Conservation (phyloP, 1,139 yeast species). For the Schwanniomyces etchellsii region DNA sequence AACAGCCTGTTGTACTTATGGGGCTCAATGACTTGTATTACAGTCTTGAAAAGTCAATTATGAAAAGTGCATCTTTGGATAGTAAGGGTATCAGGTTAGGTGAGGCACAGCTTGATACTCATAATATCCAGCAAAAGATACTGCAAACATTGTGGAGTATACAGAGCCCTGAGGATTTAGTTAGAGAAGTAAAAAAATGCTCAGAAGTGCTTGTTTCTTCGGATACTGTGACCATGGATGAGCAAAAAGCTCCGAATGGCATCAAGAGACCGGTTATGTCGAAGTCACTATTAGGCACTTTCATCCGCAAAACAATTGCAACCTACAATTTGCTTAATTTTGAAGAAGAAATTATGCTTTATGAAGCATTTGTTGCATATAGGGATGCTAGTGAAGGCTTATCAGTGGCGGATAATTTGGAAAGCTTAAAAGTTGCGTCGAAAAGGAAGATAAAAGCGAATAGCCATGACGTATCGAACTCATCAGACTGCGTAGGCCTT, state of each 20-base stretch:
- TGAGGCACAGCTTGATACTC: constrained; percentile 5
- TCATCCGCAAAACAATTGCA: constrained; percentile 33
- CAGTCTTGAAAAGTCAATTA: constrained; percentile 7
- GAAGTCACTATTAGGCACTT: constrained; percentile 32
- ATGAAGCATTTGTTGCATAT: constrained; percentile 49
- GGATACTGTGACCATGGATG: constrained; percentile 6
- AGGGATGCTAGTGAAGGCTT: constrained; percentile 30
- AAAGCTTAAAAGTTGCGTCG: not conserved
- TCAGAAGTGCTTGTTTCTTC: constrained; percentile 8
- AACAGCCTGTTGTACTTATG: constrained; percentile 23
- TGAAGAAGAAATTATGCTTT: constrained; percentile 50
- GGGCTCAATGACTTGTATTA: constrained; percentile 20
- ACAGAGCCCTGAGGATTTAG: constrained; percentile 31
- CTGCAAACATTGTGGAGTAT: constrained; percentile 24
- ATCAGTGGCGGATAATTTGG: constrained; percentile 14
- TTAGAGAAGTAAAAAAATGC: constrained; percentile 13
- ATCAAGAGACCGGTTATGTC: constrained; percentile 18
- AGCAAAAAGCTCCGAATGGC: constrained; percentile 1
- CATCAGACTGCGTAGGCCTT: not conserved
- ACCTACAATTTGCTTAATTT: constrained; percentile 52
- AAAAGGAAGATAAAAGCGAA: not conserved
- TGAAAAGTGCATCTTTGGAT: not conserved
- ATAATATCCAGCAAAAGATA: constrained; percentile 8
- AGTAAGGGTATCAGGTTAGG: no score
- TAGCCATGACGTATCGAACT: not conserved